phyloP scores from a whole-genome alignment of 2,329 filamentous ascomycete species.

The Scedosporium apiospermum region DNA sequence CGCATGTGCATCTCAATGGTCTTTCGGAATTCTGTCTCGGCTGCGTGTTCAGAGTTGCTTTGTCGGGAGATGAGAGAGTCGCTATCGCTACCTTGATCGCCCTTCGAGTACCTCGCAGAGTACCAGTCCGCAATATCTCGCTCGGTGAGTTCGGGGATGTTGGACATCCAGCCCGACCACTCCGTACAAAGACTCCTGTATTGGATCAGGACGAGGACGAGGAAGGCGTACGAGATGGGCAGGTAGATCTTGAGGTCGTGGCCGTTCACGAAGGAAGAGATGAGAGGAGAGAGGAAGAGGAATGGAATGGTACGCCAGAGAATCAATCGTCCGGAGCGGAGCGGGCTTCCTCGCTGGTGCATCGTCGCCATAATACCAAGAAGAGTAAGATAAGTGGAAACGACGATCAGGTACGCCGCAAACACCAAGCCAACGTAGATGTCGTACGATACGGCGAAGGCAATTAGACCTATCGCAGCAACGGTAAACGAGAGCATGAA shows the following conservation, averaged over 20 bases:
- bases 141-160: slow-evolving; percentile 38
- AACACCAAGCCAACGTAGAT: slow-evolving; percentile 42
- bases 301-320: slow-evolving; percentile 47
- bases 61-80: slow-evolving; percentile 13
- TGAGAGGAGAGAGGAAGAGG: slow-evolving; percentile 44
- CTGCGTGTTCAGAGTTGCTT: not conserved
- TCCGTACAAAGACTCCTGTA: slow-evolving; percentile 43
- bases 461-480: slow-evolving; percentile 35
- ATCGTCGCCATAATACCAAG: slow-evolving; percentile 43
- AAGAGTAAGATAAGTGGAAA: slow-evolving; percentile 49
- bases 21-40: slow-evolving; percentile 18
- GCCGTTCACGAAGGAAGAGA: slow-evolving; percentile 40
- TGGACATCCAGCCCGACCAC: slow-evolving; percentile 50
- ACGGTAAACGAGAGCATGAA: slow-evolving; percentile 29
- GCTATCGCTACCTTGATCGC: slow-evolving; percentile 8
- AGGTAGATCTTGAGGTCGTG: slow-evolving; percentile 49
- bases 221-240: slow-evolving; percentile 41
- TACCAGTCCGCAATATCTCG: slow-evolving; percentile 41
- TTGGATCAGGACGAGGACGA: slow-evolving; percentile 38
- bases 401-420: slow-evolving; percentile 46
- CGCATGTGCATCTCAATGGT: slow-evolving; percentile 16
- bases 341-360: slow-evolving; percentile 43
- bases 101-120: slow-evolving; percentile 16
- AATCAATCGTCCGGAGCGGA: slow-evolving; percentile 46
- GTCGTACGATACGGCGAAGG: slow-evolving; percentile 34